Evolutionary conservation across 805 yeast genomes (phyloP).

Genomic region (Maudiozyma barnettii): DNA sequence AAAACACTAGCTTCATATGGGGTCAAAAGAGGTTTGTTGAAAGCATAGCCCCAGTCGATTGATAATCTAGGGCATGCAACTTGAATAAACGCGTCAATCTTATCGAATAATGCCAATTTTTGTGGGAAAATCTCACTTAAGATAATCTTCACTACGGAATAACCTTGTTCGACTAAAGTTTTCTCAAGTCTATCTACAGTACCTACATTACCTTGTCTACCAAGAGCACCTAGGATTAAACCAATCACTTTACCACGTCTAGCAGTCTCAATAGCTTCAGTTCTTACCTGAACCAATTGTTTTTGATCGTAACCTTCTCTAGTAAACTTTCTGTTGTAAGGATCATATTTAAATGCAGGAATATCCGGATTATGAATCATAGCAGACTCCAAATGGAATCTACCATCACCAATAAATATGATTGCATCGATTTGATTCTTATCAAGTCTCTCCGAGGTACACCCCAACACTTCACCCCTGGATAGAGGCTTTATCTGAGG

Average conservation of each 20-base stretch:
- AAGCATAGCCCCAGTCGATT: slow-evolving; percentile 98
- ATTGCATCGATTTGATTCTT: slow-evolving; percentile 60
- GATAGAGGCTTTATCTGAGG: slow-evolving; percentile 92
- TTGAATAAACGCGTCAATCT: slow-evolving; percentile 90
- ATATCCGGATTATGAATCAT: slow-evolving; percentile 95
- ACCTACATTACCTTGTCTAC: slow-evolving; percentile 84
- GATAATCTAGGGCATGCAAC: slow-evolving; percentile 95
- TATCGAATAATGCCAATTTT: slow-evolving; percentile 84
- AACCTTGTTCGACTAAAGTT: slow-evolving; percentile 44
- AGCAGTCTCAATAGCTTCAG: slow-evolving; percentile 64
- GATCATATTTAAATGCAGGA: slow-evolving; percentile 91
- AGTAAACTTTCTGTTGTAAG: slow-evolving; percentile 86
- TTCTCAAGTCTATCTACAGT: slow-evolving; percentile 63
- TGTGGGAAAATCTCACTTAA: slow-evolving; percentile 90
- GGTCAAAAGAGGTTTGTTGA: slow-evolving; percentile 79
- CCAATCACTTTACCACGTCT: slow-evolving; percentile 58
- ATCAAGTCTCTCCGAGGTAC: slow-evolving; percentile 80
- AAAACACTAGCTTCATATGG: slow-evolving; percentile 95
- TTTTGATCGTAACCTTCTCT: slow-evolving; percentile 79
- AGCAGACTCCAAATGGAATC: slow-evolving; percentile 90
- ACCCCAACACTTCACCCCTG: slow-evolving; percentile 92
- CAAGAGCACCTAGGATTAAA: slow-evolving; percentile 82
- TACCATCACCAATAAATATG: slow-evolving; percentile 91
- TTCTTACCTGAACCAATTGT: slow-evolving; percentile 65
- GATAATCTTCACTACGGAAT: slow-evolving; percentile 68